These are phyloP conservation scores for Gossypium laxum DNA, from an alignment of 441 rosid genomes.

Conservation along the genomic window DNA sequence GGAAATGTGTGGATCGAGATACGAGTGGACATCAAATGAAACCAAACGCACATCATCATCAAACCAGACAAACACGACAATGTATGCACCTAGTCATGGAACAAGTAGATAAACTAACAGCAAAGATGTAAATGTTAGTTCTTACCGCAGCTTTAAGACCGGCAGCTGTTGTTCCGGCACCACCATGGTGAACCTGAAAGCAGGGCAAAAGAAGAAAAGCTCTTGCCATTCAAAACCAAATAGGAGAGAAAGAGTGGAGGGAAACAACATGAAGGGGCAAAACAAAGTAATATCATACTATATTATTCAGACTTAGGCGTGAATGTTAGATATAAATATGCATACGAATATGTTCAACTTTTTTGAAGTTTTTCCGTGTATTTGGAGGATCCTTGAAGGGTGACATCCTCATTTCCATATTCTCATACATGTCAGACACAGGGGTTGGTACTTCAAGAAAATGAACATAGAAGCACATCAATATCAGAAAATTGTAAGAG, in stretches of 20 bases:
- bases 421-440: background rate
- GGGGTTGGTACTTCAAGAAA: background rate
- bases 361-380: background rate
- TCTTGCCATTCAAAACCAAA: background rate
- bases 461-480: background rate
- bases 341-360: background rate
- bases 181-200: constrained; percentile 49
- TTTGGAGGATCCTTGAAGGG: background rate
- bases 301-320: background rate
- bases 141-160: constrained; percentile 90
- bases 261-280: background rate
- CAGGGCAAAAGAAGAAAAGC: background rate
- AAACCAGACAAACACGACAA: background rate
- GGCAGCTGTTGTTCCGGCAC: constrained; percentile 98
- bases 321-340: background rate
- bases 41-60: background rate
- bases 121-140: background rate
- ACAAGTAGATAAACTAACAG: background rate
- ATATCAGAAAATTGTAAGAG: background rate
- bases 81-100: background rate
- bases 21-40: background rate
- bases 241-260: background rate
- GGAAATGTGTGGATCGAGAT: background rate
- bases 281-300: background rate
- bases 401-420: background rate